Conservation (phyloP, 2,329 filamentous ascomycete genomes). For the Colletotrichum neosansevieriae region DNA sequence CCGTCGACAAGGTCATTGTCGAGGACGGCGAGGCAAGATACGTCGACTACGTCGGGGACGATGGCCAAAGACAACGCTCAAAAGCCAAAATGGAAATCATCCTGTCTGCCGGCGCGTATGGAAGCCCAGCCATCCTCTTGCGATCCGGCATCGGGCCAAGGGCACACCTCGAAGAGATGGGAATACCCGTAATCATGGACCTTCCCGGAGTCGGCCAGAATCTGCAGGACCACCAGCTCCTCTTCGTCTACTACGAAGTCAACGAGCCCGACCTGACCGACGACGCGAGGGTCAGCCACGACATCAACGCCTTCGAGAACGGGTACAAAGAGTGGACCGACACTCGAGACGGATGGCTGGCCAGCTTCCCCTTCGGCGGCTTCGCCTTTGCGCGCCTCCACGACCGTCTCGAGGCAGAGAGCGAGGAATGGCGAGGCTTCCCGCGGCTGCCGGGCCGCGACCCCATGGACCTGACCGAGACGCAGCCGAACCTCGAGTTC, state of each 20-base stretch:
- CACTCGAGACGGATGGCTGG: neutral
- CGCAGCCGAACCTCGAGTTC: neutral
- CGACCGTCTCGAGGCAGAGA: neutral
- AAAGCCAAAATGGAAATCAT: slow-evolving; percentile 46
- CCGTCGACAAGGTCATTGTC: neutral
- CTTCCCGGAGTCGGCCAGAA: slow-evolving; percentile 64
- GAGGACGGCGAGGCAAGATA: neutral
- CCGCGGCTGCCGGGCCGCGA: neutral
- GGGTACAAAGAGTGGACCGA: neutral
- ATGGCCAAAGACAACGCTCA: rapidly evolving
- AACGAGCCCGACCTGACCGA: slow-evolving; percentile 1
- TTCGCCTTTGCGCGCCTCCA: neutral
- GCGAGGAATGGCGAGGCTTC: neutral
- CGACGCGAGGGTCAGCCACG: neutral
- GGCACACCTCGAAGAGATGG: slow-evolving; percentile 54
- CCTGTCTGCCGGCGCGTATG: too few relatives aligned
- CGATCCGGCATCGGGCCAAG: slow-evolving; percentile 62
- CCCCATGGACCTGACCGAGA: slow-evolving; percentile 8
- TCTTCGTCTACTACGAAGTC: neutral
- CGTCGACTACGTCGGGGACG: neutral
- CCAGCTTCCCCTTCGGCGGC: neutral
- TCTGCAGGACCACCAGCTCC: slow-evolving; percentile 48
- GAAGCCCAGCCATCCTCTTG: slow-evolving; percentile 61
- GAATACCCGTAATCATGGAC: slow-evolving; percentile 58
- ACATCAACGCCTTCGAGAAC: neutral